phyloP scores from a whole-genome alignment of 306 rosid genomes.

The Phaseolus lunatus region DNA sequence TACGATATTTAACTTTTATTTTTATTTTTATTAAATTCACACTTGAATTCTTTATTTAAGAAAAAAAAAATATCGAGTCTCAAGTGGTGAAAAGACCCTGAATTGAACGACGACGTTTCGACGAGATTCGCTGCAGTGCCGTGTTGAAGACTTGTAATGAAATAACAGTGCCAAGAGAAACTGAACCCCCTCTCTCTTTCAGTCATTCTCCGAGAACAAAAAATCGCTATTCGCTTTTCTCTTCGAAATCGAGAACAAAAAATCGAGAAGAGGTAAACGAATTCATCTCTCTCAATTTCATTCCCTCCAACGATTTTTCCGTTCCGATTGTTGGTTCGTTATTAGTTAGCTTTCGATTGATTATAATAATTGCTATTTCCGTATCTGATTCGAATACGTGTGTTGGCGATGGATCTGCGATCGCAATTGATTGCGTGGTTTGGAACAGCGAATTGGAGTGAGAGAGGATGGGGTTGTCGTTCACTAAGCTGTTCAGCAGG shows the following conservation, averaged over 20 bases:
- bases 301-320: not conserved
- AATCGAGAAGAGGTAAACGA: slow-evolving; percentile 41
- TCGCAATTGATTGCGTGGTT: not conserved
- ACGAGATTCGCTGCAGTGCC: not conserved
- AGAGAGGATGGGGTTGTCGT: slow-evolving; percentile 82
- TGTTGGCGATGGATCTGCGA: slow-evolving; percentile 6
- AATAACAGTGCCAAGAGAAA: not conserved
- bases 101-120: no score
- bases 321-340: not conserved
- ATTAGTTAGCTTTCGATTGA: not conserved
- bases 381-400: slow-evolving; percentile 34
- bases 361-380: not conserved
- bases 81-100: no score
- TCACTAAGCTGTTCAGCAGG: slow-evolving; percentile 93
- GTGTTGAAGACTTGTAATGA: not conserved
- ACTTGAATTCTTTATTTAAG: no score
- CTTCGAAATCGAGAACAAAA: not conserved
- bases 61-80: no score
- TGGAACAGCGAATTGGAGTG: slow-evolving; percentile 49
- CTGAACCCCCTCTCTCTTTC: not conserved
- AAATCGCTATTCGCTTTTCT: slow-evolving; percentile 47
- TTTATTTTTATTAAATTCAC: no score
- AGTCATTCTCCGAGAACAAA: not conserved
- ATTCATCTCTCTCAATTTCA: not conserved
- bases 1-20: no score